These are phyloP conservation scores for Populus alba DNA, from an alignment of 345 rosid species.

Conservation along the genomic window DNA sequence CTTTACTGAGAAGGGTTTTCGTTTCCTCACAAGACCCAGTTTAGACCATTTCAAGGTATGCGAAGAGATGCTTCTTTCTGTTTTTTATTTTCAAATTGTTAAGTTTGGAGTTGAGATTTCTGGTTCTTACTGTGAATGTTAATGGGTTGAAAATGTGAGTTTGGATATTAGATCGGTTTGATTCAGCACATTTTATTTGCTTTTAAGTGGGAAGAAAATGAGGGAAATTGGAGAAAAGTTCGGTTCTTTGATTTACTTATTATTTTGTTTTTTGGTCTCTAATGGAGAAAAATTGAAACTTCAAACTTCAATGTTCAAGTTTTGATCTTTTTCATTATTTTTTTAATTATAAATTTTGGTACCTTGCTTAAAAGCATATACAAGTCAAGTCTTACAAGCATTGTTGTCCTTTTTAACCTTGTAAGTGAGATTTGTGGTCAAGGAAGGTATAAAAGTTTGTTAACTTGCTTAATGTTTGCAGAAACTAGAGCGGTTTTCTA, in stretches of 20 bases:
- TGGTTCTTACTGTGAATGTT: not conserved
- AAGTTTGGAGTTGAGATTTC: not conserved
- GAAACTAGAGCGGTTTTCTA: not conserved
- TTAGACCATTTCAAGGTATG: slow-evolving; percentile 27
- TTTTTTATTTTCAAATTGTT: not conserved
- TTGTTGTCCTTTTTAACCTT: not conserved
- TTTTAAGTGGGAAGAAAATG: slow-evolving; percentile 14
- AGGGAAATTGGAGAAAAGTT: slow-evolving; percentile 1
- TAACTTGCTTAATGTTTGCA: not conserved
- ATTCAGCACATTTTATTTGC: slow-evolving; percentile 25
- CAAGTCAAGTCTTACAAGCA: not conserved
- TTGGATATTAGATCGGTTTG: slow-evolving; percentile 36
- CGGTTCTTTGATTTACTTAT: slow-evolving; percentile 3
- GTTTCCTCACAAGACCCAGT: not conserved
- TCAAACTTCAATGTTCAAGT: not conserved
- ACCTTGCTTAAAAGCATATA: not conserved
- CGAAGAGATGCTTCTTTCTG: not conserved
- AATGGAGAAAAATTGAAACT: not conserved
- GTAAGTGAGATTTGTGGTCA: not conserved
- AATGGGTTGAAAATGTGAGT: not conserved
- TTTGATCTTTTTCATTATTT: not conserved
- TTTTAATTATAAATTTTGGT: not conserved
- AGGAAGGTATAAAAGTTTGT: not conserved
- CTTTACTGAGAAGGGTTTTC: slow-evolving; percentile 2
- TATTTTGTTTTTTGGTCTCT: not conserved